These are phyloP conservation scores for Fusarium phyllophilum DNA, from an alignment of 2,329 filamentous ascomycete genomes.

Conservation along the genomic window DNA sequence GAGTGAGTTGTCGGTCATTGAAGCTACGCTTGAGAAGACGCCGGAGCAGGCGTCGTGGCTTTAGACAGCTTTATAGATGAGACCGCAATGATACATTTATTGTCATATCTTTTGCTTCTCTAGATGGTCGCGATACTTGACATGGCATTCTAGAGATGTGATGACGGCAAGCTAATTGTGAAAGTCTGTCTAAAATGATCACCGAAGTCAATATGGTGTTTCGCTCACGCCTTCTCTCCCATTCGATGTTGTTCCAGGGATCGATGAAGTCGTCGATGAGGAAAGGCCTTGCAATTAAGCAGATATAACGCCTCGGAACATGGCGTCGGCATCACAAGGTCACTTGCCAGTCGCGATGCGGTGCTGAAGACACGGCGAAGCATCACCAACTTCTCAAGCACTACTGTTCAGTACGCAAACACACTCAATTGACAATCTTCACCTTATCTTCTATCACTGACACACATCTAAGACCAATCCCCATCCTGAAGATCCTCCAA, in stretches of 20 bases:
- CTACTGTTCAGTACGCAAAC: rapidly evolving
- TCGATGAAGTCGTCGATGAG: background rate
- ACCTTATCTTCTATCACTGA: background rate
- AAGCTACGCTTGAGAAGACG: background rate
- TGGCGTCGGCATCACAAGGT: rapidly evolving
- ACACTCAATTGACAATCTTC: background rate
- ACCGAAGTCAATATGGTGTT: rapidly evolving
- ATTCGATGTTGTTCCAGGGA: rapidly evolving
- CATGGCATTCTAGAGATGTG: rapidly evolving
- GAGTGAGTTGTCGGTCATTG: slow-evolving; percentile 28
- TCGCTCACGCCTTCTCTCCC: rapidly evolving
- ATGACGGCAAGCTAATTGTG: rapidly evolving
- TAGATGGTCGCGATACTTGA: background rate
- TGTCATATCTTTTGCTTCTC: rapidly evolving
- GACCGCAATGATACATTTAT: rapidly evolving
- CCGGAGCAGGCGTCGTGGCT: background rate
- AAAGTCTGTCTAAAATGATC: rapidly evolving
- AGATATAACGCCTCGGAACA: no score
- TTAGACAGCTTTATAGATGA: background rate
- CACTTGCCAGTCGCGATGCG: rapidly evolving
- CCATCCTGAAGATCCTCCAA: slow-evolving; percentile 32
- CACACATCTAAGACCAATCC: slow-evolving; percentile 10
- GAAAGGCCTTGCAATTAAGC: no score
- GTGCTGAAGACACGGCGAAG: rapidly evolving
- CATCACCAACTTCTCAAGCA: rapidly evolving